Conservation (phyloP, 305 asterid genomes). For the Fraxinus ornus region DNA sequence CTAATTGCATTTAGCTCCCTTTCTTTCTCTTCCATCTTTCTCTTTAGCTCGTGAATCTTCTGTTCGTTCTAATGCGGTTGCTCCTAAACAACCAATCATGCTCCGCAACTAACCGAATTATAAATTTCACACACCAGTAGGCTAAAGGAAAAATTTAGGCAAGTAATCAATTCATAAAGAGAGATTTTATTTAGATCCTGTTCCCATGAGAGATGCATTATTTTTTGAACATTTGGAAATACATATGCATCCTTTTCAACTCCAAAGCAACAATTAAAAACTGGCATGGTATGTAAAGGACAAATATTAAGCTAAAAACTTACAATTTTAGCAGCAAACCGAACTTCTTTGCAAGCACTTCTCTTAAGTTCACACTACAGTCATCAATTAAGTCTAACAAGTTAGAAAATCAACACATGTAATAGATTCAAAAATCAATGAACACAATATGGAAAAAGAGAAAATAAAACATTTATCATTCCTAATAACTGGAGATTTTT, state of each 20-base stretch:
- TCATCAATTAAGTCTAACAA: conserved; percentile 13
- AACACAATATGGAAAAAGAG: neutral
- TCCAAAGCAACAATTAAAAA: conserved; percentile 11
- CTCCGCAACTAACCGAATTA: neutral
- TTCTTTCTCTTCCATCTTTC: conserved; percentile 74
- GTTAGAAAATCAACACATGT: neutral
- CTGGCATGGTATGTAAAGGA: conserved; percentile 16
- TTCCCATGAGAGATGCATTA: neutral
- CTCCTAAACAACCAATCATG: conserved; percentile 43
- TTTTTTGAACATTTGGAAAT: neutral
- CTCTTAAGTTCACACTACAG: conserved; percentile 52
- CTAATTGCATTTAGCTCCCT: conserved; percentile 68
- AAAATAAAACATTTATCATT: neutral
- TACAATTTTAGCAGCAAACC: conserved; percentile 75
- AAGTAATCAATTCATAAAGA: neutral
- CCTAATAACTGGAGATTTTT: neutral
- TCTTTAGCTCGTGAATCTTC: conserved; percentile 62
- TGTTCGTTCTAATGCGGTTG: conserved; percentile 68
- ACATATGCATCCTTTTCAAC: neutral
- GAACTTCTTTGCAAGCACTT: conserved; percentile 68
- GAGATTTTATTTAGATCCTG: neutral
- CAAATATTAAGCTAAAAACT: conserved; percentile 32
- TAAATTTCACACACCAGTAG: conserved; percentile 3
- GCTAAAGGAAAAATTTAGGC: neutral
- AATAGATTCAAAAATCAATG: conserved; percentile 3